Base-by-base conservation (phyloP, 768 basidiomycete species). In the Mrakia blollopis region DNA sequence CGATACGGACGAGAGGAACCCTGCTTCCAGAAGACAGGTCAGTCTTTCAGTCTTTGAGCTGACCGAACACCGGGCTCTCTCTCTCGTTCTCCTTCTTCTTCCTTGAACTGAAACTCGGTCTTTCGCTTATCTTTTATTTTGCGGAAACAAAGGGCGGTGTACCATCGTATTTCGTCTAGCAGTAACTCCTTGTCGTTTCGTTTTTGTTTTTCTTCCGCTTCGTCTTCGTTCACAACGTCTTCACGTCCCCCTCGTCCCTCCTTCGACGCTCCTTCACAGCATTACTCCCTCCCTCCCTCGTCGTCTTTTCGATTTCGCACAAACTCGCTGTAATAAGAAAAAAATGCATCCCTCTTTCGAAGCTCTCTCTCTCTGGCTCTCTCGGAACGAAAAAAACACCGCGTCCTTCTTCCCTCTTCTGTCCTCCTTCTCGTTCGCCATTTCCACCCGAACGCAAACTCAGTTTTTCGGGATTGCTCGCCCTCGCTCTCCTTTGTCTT, bases 1-100 rank as follows among this genome's bases (percentile, higher is more conserved):
- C 81, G 90, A 92, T 81, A 86, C 89, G 78, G 94, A 96, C 84
- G 88, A 89, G 80, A 90, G 90, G 57, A 89, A 90, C 85, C 90
- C 90, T 72, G 83, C 83, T 81, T 87, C 88, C 54, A 85, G 91
- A 82, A 87, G 89, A 80, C 85, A 90, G 87, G 93, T 93, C 81
- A 82, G 91, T 18, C 16, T 50, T 50, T 44, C 39, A 11, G 6
- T 5, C 44, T 44, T 44, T 44, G 44, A 44, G 44, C 14, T 44
- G 44, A 44, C 44, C 44, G 18, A 50, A 4, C 47, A 50, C 47
- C 47, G 16, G 47, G 47, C 47, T 30, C 28, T 32, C 68, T 18
- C 35, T 23, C n/a, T 32, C 25, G n/a, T 54, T 39, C 18, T 25
- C 60, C n/a, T n/a, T 44, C 18, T 30, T 54, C 3, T 23, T 47